Base-by-base conservation (phyloP, 2,329 filamentous ascomycete genomes). In the Tolypocladium tundrense region DNA sequence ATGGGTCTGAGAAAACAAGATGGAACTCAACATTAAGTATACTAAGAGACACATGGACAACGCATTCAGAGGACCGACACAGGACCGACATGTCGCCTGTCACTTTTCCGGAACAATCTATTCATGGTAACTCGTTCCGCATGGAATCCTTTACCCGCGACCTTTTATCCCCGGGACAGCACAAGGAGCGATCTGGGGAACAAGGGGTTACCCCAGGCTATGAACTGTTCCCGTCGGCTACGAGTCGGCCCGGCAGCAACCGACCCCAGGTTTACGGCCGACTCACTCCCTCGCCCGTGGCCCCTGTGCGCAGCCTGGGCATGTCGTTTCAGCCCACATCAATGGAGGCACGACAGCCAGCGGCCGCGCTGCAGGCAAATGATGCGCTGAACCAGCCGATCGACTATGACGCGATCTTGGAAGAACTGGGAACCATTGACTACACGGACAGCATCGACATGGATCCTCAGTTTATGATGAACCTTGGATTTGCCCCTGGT, bases 401-500 rank as follows among this genome's bases (percentile, higher is more conserved):
- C 5, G 78, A 81, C 60, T 79, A 81, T 62, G 78, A 81, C 55
- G 75, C 78, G 3, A 75, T 81, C n/a, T 66, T 81, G 51, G 78
- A 80, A 56, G 78, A 81, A 57, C 70, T 82, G 35, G 76, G 76
- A 21, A 77, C 77, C n/a, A 75, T 79, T 45, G 78, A 80, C 59
- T 77, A 74, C 61, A 70, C 72, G 0, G 78, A 80, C 56, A 71
- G 73, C 41, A 70, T 81, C 51, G 79, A 82, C 33, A 75, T 78
- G 14, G 82, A 86, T 61, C 76, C 81, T 2, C 81, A 85, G 61
- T 87, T 87, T 64, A 85, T 87, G 83, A 78, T 82, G 51, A 87
- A 87, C 63, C 73, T 88, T 24, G 85, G 85, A 0, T 86, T 87
- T 66, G 82, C 79, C 1, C 84, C 84, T 0, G 84, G 84, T 33